Evolutionary conservation across 257 asterid genomes (phyloP), one percentile per base, ranked within the genome.

Genomic region (Solanum chilense): DNA sequence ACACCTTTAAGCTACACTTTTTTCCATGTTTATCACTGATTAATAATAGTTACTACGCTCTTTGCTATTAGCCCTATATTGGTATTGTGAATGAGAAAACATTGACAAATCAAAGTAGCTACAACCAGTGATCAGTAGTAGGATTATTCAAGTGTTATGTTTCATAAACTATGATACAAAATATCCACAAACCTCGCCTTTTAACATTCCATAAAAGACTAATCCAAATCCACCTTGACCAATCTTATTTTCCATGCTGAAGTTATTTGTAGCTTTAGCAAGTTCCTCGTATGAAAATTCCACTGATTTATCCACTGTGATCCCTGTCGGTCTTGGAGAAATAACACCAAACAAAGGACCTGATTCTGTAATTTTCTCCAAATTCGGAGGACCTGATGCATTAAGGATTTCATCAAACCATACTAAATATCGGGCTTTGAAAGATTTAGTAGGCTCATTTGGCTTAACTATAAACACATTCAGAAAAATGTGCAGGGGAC

Each of bases 141-240:
- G n/a, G 66, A 78, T 18, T 78, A 78, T 78, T 15, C 3, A 45
- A 78, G 84, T 27, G 44, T 29, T 47, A 56, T 81, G 29, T 6
- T 52, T 49, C 68, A 49, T 49, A 49, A 49, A 29, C 20, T 18
- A 29, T 47, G 69, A 31, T 41, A 81, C 49, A 69, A 49, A 58
- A 47, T 29, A 29, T 47, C 69, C 69, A 81, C 85, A 81, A 81
- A 96, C 99, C 99, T 96, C 95, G 91, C 97, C 98, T 88, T 97
- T 91, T 66, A 96, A 86, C 88, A 91, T 95, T 25, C 90, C 98
- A 68, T 92, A 94, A 90, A 83, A 96, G 86, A 96, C 99, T 62
- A 94, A 66, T 82, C 98, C 98, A 84, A 92, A 95, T 45, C 98
- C 98, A 84, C 99, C 99, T 93, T 96, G 98, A 21, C 98, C 99